Evolutionary conservation across 164 flowering plant species (phyloP), one percentile per base, ranked within the genome.

Genomic region (Berberis vulgaris): DNA sequence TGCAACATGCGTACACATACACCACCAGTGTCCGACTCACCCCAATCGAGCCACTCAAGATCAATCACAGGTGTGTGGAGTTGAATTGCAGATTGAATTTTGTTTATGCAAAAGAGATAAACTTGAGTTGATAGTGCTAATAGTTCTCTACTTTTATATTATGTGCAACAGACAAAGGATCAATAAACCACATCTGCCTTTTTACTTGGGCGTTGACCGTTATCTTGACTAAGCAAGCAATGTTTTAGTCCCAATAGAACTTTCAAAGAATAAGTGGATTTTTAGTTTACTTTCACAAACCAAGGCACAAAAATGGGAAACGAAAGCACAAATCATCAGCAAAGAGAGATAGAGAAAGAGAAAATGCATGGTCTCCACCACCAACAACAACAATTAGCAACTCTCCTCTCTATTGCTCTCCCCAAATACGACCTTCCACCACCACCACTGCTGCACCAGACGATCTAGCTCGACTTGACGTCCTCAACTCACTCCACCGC

Each of bases 311-410:
- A 26, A 26, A 26, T 26, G 26, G 26, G 26, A 26, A 26, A 26
- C 26, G 26, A 8, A 5, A 8, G 6, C 49, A 50, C 8, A 50
- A n/a, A 1, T 5, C 12, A 50, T 10, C 7, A 62, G n/a, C 41
- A 26, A 57, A 49, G 40, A 64, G 61, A 52, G 60, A 26, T 26
- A 26, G 26, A 26, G 26, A 60, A 49, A 61, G 54, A 58, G 11
- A 74, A 50, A 74, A 89, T 89, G 96, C 96, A 92, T 76, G 83
- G 90, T n/a, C 85, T 86, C 54, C 96, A 89, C 49, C 96, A 83
- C 56, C 97, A 85, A 41, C 96, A 88, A 53, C 96, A 89, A 60
- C 93, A 92, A 63, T 81, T 93, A 43, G 96, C 84, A 3, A 83
- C 89, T 57, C 92, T 89, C 7, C 91, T 93, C 71, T 69, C 88